Evolutionary conservation across 257 asterid species (phyloP).

Genomic region (Ajuga chamaepitys): DNA sequence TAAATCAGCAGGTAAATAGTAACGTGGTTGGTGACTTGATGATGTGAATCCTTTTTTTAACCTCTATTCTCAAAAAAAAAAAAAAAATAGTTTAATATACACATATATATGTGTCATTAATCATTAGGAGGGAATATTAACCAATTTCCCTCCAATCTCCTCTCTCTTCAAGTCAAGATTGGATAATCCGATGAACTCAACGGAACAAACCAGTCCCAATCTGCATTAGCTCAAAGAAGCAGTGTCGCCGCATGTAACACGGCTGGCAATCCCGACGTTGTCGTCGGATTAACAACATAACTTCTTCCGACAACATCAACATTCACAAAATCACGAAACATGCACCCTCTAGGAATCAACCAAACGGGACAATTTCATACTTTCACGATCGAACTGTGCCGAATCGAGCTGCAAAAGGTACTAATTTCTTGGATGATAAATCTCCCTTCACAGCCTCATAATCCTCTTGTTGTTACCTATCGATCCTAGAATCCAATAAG

Average conservation of each 20-base stretch:
- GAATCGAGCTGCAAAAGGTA: slow-evolving; percentile 52
- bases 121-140: too few relatives aligned
- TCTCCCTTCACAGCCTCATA: slow-evolving; percentile 35
- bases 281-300: slow-evolving; percentile 31
- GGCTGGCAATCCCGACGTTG: slow-evolving; percentile 49
- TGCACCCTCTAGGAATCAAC: slow-evolving; percentile 18
- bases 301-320: slow-evolving; percentile 41
- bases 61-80: too few relatives aligned
- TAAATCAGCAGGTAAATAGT: too few relatives aligned
- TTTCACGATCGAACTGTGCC: slow-evolving; percentile 16
- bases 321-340: slow-evolving; percentile 41
- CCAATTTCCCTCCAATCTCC: too few relatives aligned
- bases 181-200: slow-evolving; percentile 52
- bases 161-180: slow-evolving; percentile 28
- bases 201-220: slow-evolving; percentile 57
- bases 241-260: slow-evolving; percentile 51
- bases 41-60: too few relatives aligned
- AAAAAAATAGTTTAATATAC: too few relatives aligned
- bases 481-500: slow-evolving; percentile 50
- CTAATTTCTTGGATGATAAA: slow-evolving; percentile 54
- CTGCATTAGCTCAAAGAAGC: slow-evolving; percentile 29
- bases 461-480: slow-evolving; percentile 36
- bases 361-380: slow-evolving; percentile 19
- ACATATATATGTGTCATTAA: too few relatives aligned
- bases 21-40: too few relatives aligned